Percentiles rank a stretch among this genome's conserved stretches.
Evolutionary conservation across 192 early-diverging fungal genomes (phyloP).

Genomic region (Backusella sp.): DNA sequence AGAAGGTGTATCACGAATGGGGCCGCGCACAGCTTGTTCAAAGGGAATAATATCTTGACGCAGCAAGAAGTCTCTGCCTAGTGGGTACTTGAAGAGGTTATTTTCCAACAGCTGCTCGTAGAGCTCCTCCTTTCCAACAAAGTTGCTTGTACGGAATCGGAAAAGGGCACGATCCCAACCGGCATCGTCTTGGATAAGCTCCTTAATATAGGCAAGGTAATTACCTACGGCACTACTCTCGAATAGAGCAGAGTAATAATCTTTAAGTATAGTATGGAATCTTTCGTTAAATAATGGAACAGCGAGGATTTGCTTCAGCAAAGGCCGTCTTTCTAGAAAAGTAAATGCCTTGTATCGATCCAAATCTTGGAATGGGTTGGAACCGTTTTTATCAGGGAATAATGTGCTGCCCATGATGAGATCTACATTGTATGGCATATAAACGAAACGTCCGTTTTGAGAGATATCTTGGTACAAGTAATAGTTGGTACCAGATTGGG

Average conservation of each 20-base stretch:
- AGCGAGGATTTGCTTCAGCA: slow-evolving; percentile 34
- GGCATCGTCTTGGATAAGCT: slow-evolving; percentile 36
- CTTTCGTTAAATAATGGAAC: slow-evolving; percentile 25
- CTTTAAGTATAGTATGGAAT: slow-evolving; percentile 36
- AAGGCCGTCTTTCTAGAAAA: slow-evolving; percentile 10
- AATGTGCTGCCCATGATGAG: slow-evolving; percentile 34
- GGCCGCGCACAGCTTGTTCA: background rate
- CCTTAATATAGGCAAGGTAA: slow-evolving; percentile 24
- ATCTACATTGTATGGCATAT: slow-evolving; percentile 38
- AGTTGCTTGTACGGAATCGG: background rate
- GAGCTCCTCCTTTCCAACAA: background rate
- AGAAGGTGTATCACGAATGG: background rate
- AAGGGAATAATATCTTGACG: slow-evolving; percentile 13
- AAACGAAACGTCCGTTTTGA: slow-evolving; percentile 32
- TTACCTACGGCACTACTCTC: slow-evolving; percentile 22
- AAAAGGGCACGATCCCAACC: slow-evolving; percentile 36
- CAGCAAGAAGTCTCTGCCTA: background rate
- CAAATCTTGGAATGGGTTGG: background rate
- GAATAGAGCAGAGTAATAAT: slow-evolving; percentile 28
- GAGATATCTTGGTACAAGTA: slow-evolving; percentile 40
- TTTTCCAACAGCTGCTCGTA: background rate
- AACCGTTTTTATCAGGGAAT: background rate
- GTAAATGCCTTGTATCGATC: slow-evolving; percentile 10
- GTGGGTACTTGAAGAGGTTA: background rate
- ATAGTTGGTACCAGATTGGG: slow-evolving; percentile 35